phyloP scores from a whole-genome alignment of 2,329 filamentous ascomycete genomes.

The Rhinocladiella similis region DNA sequence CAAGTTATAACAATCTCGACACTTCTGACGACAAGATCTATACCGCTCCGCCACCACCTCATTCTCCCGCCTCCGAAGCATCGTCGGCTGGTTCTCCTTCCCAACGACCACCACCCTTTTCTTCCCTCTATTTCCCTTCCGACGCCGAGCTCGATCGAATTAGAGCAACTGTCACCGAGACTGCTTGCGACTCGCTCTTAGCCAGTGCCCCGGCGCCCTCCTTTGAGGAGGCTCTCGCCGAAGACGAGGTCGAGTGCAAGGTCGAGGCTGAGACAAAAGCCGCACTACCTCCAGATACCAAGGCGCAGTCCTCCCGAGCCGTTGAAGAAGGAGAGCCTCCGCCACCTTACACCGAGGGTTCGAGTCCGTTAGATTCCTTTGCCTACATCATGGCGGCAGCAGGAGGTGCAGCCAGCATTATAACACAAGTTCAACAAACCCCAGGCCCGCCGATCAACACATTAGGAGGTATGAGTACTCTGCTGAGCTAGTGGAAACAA shows the following conservation, averaged over 20 bases:
- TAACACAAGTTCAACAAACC: conserved; percentile 97
- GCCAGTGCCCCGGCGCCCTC: conserved; percentile 55
- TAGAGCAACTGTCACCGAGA: conserved; percentile 48
- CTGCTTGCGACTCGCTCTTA: conserved; percentile 48
- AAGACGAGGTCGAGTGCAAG: conserved; percentile 46
- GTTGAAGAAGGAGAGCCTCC: conserved; percentile 85
- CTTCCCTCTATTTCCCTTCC: conserved; percentile 60
- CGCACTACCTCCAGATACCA: conserved; percentile 77
- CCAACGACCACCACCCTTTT: conserved; percentile 61
- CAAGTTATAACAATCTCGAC: conserved; percentile 36
- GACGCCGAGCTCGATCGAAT: conserved; percentile 39
- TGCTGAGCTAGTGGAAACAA: not conserved
- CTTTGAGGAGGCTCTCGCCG: conserved; percentile 49
- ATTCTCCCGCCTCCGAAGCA: conserved; percentile 40
- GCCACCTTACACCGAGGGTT: conserved; percentile 93
- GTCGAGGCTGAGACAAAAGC: conserved; percentile 76
- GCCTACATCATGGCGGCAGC: conserved; percentile 97
- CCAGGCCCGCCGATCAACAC: conserved; percentile 83
- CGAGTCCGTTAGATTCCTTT: conserved; percentile 87
- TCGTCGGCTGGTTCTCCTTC: conserved; percentile 54
- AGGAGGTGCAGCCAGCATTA: conserved; percentile 95
- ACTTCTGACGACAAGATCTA: conserved; percentile 41
- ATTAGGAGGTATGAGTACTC: conserved; percentile 67
- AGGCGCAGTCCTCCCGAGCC: conserved; percentile 72
- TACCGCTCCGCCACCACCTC: conserved; percentile 43